Base-by-base conservation (phyloP, 2,329 filamentous ascomycete genomes). In the Helotiales sp. region DNA sequence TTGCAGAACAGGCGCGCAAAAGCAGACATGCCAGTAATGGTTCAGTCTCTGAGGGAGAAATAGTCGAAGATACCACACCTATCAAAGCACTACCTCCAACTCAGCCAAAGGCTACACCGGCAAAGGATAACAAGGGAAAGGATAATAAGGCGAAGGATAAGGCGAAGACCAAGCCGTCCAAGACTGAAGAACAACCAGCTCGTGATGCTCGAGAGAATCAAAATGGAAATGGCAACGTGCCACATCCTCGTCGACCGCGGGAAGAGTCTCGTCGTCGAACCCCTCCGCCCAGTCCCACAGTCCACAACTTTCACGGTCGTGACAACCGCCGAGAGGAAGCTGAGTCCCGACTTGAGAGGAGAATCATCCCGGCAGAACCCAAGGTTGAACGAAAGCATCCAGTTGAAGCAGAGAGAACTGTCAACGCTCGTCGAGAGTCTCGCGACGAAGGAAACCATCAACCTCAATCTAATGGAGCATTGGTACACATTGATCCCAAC, bases 21-120 rank as follows among this genome's bases (percentile, higher is more conserved):
- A 60, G 48, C 22, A 60, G 55, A 44, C 62, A 59, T 60, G 40
- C 50, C 13, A 67, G 62, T 46, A 61, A 63, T 59, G 63, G 57
- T 33, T 66, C 66, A 10, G 58, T 68, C 62, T 69, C 68, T 13
- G 68, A 70, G 27, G 69, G 70, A n/a, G 70, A 72, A 55, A 70
- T 72, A 57, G 25, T 69, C 38, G 70, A 72, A 63, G 67, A 70
- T 34, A 38, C 57, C 47, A 54, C 55, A 33, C 55, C 61, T 8
- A 57, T 49, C 54, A 64, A 58, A 50, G 25, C 58, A 44, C 13
- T 29, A 30, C 36, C 42, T 34, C 54, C 59, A 52, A 52, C 62
- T 33, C 60, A 65, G 25, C 51, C 59, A 54, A 68, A 62, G 46
- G 60, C n/a, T n/a, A n/a, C n/a, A n/a, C n/a, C n/a, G n/a, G n/a